A percentile compares a stretch with the other conserved stretches of the same genome.
Evolutionary conservation across 805 yeast genomes (phyloP).

Genomic region (Hanseniaspora mollemarum): DNA sequence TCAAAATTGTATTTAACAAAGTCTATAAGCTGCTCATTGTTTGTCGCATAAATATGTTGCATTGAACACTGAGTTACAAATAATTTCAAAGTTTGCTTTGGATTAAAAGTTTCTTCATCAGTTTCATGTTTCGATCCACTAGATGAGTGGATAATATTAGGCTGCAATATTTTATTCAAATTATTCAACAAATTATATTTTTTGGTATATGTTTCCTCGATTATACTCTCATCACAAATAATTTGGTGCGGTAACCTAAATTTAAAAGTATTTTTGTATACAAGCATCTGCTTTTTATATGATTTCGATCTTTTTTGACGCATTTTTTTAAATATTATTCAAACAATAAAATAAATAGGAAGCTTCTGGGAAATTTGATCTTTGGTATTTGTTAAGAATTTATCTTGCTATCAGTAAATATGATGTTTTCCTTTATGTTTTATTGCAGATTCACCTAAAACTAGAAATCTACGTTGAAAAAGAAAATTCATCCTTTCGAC

Average conservation of each 20-base stretch:
- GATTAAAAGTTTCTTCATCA: slow-evolving; percentile 39
- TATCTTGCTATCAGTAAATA: too few relatives aligned
- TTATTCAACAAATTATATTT: slow-evolving; percentile 76
- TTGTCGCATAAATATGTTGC: slow-evolving; percentile 64
- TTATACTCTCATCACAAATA: slow-evolving; percentile 68
- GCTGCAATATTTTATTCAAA: slow-evolving; percentile 63
- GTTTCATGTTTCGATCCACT: slow-evolving; percentile 53
- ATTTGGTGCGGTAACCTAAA: slow-evolving; percentile 92
- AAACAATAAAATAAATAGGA: neutral
- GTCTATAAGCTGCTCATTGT: slow-evolving; percentile 64
- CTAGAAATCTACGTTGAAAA: neutral
- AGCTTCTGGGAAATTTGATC: too few relatives aligned
- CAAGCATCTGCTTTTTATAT: slow-evolving; percentile 83
- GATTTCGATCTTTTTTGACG: slow-evolving; percentile 93
- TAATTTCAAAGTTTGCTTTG: slow-evolving; percentile 11
- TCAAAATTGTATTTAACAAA: slow-evolving; percentile 66
- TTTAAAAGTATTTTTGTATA: slow-evolving; percentile 72
- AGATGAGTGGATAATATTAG: slow-evolving; percentile 13
- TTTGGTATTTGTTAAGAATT: too few relatives aligned
- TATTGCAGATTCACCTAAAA: too few relatives aligned
- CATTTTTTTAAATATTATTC: too few relatives aligned
- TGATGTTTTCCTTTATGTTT: too few relatives aligned
- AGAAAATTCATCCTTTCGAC: too few relatives aligned
- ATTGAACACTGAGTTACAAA: slow-evolving; percentile 81
- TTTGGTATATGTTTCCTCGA: slow-evolving; percentile 51